Evolutionary conservation across 1,284 basidiomycete species (phyloP).

Genomic region (Sporisorium exsertum): DNA sequence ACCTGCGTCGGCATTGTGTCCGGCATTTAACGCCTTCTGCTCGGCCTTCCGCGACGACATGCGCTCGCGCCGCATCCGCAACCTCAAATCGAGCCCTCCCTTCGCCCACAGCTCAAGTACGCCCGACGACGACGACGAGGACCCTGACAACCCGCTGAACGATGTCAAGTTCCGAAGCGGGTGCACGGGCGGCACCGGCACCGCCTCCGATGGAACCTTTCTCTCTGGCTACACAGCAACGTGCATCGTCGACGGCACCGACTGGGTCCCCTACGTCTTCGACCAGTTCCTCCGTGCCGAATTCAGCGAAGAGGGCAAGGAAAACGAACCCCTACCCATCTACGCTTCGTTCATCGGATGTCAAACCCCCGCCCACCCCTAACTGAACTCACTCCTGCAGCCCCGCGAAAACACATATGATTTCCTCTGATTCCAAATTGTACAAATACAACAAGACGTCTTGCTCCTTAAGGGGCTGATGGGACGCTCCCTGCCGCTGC

Average conservation of each 20-base stretch:
- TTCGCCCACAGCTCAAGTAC: not conserved
- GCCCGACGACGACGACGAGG: slow-evolving; percentile 6
- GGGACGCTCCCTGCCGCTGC: not conserved
- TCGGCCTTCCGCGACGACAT: slow-evolving; percentile 11
- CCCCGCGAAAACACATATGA: not conserved
- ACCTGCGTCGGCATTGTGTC: slow-evolving; percentile 19
- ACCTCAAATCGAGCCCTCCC: slow-evolving; percentile 17
- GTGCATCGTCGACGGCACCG: slow-evolving; percentile 34
- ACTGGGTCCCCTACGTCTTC: slow-evolving; percentile 40
- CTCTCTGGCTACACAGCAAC: slow-evolving; percentile 35
- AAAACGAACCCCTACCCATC: slow-evolving; percentile 13
- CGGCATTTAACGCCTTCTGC: slow-evolving; percentile 33
- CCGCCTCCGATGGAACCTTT: slow-evolving; percentile 9
- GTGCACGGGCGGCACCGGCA: slow-evolving; percentile 17
- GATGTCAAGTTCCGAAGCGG: slow-evolving; percentile 21
- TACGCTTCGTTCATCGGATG: slow-evolving; percentile 30
- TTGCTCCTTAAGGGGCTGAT: not conserved
- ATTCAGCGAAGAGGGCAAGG: slow-evolving; percentile 4
- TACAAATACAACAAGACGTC: slow-evolving; percentile 5
- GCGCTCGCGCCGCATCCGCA: slow-evolving; percentile 8
- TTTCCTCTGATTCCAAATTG: not conserved
- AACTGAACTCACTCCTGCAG: not conserved
- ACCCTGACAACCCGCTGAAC: slow-evolving; percentile 15
- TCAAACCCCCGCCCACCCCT: slow-evolving; percentile 31
- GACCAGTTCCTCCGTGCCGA: slow-evolving; percentile 21